Base-by-base conservation (phyloP, 495 filamentous ascomycete species). In the Penicillium nucicola region DNA sequence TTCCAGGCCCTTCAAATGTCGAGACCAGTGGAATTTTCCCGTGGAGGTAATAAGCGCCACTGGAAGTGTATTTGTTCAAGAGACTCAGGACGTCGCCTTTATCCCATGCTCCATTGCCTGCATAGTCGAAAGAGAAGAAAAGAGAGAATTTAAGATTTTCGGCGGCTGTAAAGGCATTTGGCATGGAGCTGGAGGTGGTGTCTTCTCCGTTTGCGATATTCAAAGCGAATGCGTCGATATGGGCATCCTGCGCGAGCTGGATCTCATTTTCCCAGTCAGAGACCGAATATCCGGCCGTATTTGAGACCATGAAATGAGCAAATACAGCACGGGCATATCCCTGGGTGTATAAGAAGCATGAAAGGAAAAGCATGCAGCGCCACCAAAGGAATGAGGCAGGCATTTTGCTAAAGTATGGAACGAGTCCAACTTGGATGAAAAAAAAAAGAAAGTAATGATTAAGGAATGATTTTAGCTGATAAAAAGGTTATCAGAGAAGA, bases 171-270 rank as follows among this genome's bases (percentile, higher is more conserved):
- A 81, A 87, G 0, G 81, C 84, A 2, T 77, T 58, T 10, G 68
- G 51, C 2, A 85, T 61, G 45, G 80, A 77, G 8, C 50, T 55
- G n/a, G 69, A 67, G 36, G 39, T 48, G 1, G 45, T 48, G 12
- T 74, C 80, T 58, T 74, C 79, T 0, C 61, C 58, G 44, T 85
- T 80, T 10, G 75, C 87, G 37, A 88, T 76, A 48, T 90, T 89
- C 25, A 90, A 59, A 0, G 81, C 86, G 56, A 90, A 90, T 2
- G 82, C 87, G 57, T 90, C 86, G 41, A 90, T 87, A 31, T 82
- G 77, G 0, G 80, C 74, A 13, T 72, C n/a, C n/a, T n/a, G n/a
- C n/a, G n/a, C n/a, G n/a, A 72, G 52, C 82, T 77, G 9, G 86
- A 90, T 84, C 42, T 90, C 84, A 6, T 66, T 67, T 33, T 71